phyloP scores from a whole-genome alignment of 768 basidiomycete genomes.

The Butyriboletus loyo region DNA sequence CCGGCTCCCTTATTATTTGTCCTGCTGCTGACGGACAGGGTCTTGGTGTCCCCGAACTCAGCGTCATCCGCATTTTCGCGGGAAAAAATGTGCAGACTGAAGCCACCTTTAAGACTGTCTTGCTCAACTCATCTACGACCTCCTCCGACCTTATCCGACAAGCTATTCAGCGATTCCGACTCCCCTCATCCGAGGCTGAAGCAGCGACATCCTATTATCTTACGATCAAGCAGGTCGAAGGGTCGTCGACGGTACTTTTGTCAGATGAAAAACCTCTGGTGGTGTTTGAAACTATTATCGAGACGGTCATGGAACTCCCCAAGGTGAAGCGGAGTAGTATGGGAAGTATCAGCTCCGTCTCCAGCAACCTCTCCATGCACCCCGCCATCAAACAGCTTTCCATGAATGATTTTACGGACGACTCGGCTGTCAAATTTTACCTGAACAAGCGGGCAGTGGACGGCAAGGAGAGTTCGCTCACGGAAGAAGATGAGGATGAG shows the following conservation, averaged over 20 bases:
- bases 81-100: conserved; percentile 89
- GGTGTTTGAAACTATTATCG: conserved; percentile 83
- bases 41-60: conserved; percentile 72
- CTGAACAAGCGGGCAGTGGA: conserved; percentile 62
- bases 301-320: conserved; percentile 75
- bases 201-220: conserved; percentile 72
- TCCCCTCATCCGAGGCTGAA: conserved; percentile 57
- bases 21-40: conserved; percentile 60
- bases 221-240: conserved; percentile 91
- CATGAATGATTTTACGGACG: conserved; percentile 98
- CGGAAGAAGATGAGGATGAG: conserved; percentile 44
- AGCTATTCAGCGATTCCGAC: conserved; percentile 90
- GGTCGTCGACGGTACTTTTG: conserved; percentile 71
- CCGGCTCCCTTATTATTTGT: conserved; percentile 74
- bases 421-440: conserved; percentile 96
- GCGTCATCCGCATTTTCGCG: conserved; percentile 94
- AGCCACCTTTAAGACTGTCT: conserved; percentile 96
- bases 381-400: conserved; percentile 92
- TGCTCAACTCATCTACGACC: conserved; percentile 84
- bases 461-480: conserved; percentile 43
- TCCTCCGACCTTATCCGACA: conserved; percentile 84
- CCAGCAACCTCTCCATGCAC: conserved; percentile 89
- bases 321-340: conserved; percentile 92
- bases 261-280: conserved; percentile 78
- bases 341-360: conserved; percentile 90